phyloP scores from a whole-genome alignment of 2,329 filamentous ascomycete species.

The Fusarium metavorans region DNA sequence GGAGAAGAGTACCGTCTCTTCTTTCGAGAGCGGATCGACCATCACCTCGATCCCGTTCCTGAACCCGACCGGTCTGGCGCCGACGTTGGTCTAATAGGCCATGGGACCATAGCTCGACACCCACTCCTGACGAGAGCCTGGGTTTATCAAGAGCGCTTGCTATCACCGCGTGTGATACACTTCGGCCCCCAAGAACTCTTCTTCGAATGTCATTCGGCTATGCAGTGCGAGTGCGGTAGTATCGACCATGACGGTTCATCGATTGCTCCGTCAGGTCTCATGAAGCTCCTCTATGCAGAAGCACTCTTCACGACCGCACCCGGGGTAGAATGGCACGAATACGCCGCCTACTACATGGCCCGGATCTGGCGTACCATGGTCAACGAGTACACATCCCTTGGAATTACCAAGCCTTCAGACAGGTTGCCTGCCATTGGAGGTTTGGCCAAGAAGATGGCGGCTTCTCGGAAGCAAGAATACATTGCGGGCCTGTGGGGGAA shows the following conservation, averaged over 20 bases:
- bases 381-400: neutral
- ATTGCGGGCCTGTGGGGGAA: conserved; percentile 16
- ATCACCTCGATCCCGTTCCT: neutral
- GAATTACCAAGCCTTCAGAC: conserved; percentile 10
- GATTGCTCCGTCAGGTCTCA: neutral
- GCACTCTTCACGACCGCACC: neutral
- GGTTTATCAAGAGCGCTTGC: conserved; percentile 41
- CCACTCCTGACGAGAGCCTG: conserved; percentile 36
- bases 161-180: conserved; percentile 39
- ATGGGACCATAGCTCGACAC: conserved; percentile 6
- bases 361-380: conserved; percentile 16
- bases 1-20: conserved; percentile 1
- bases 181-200: conserved; percentile 34
- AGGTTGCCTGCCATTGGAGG: conserved; percentile 11
- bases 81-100: neutral
- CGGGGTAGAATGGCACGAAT: neutral
- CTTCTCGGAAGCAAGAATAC: conserved; percentile 2
- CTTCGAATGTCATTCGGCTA: conserved; percentile 23
- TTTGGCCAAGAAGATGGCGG: neutral
- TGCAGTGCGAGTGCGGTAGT: conserved; percentile 32
- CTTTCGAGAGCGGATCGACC: conserved; percentile 2
- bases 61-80: neutral
- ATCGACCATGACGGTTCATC: conserved; percentile 9
- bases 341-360: conserved; percentile 10
- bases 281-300: conserved; percentile 3